Evolutionary conservation across 495 filamentous ascomycete species (phyloP), one percentile per base, ranked within the genome.

Genomic region (Xylaria scruposa): DNA sequence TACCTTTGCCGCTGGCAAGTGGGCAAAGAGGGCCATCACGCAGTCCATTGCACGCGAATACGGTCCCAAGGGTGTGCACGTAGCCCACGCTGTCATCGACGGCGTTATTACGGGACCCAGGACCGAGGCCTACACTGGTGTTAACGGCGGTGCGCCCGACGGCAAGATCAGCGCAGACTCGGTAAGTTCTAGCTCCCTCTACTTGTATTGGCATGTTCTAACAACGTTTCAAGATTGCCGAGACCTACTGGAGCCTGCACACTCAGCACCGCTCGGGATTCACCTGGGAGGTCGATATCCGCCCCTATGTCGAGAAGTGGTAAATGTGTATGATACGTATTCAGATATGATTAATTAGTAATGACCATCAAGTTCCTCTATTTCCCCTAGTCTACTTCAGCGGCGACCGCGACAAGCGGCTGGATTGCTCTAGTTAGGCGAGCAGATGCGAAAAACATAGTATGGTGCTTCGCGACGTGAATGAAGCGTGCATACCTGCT

Each of bases 41-140:
- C 93, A 96, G 82, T 89, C 85, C 51, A 84, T 97, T 42, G 94
- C 93, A 0, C 87, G 91, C 72, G 94, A 97, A 79, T 97, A 95
- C 79, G 93, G 91, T 0, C 94, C 94, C 0, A 86, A 94, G 79
- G 94, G 94, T 1, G 88, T 97, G 13, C 94, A 97, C 81, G 91
- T 97, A 3, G 87, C 90, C 12, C 94, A 97, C 82, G 89, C 90
- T 5, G 87, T 97, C 71, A 90, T 97, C 67, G 94, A 97, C 78
- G 94, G 93, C 2, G 88, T 94, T 24, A 97, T 97, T 83, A 92
- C 95, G 81, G 93, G 91, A 49, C 92, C 92, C 4, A 78, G 89
- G 70, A 92, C 89, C 26, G 91, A 91, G 78, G 86, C 80, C 1
- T 92, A 79, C 74, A 75, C 80, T 4, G 4, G 12, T 26, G 86